These are phyloP conservation scores for Colletotrichum echinochloae DNA, from an alignment of 2,329 filamentous ascomycete species.

Conservation along the genomic window DNA sequence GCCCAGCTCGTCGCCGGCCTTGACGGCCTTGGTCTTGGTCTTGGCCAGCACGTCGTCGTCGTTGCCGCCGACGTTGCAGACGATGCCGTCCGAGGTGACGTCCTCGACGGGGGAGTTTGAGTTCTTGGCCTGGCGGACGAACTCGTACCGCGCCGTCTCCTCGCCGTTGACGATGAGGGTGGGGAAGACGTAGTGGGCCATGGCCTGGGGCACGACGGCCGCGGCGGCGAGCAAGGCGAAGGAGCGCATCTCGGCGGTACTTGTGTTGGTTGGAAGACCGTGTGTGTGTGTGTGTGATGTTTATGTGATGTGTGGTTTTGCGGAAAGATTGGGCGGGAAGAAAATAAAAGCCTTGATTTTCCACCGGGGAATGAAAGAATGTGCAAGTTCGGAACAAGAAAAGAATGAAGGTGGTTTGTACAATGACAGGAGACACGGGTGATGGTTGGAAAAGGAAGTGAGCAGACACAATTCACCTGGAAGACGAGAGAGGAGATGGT, in stretches of 20 bases:
- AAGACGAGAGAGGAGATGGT: background rate
- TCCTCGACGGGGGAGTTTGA: slow-evolving; percentile 55
- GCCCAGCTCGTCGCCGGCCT: slow-evolving; percentile 55
- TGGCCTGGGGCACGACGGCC: slow-evolving; percentile 37
- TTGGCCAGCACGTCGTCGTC: slow-evolving; percentile 52
- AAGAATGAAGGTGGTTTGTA: slow-evolving; percentile 39
- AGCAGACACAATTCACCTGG: background rate
- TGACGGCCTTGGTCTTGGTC: slow-evolving; percentile 52
- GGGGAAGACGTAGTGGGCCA: slow-evolving; percentile 42
- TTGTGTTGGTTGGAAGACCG: slow-evolving; percentile 15
- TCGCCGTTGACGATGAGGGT: slow-evolving; percentile 42
- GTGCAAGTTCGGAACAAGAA: slow-evolving; percentile 17
- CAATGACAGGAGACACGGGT: slow-evolving; percentile 31
- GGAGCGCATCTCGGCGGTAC: slow-evolving; percentile 27
- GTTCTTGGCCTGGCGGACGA: slow-evolving; percentile 41
- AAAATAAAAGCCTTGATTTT: slow-evolving; percentile 34
- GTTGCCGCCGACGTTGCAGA: slow-evolving; percentile 55
- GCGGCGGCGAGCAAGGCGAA: slow-evolving; percentile 32
- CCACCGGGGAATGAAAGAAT: slow-evolving; percentile 38
- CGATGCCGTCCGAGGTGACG: slow-evolving; percentile 51
- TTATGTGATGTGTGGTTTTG: no score
- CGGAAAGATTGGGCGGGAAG: slow-evolving; percentile 33
- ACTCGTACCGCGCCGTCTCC: slow-evolving; percentile 40
- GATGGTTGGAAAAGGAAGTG: slow-evolving; percentile 33
- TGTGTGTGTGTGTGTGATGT: background rate